Evolutionary conservation across 345 rosid species (phyloP).

Genomic region (Camelina neglecta): DNA sequence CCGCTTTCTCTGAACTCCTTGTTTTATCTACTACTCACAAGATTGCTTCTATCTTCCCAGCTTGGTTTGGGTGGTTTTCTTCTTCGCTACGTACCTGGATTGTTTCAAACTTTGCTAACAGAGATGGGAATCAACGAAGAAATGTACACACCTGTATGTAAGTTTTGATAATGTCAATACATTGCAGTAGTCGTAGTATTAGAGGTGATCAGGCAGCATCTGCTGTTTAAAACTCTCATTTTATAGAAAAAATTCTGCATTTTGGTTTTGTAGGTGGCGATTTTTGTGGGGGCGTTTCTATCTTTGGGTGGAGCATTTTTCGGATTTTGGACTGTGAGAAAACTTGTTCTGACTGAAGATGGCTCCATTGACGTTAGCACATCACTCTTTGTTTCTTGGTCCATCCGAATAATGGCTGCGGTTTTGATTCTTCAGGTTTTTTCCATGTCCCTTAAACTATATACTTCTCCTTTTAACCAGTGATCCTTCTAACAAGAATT

Average conservation of each 20-base stretch:
- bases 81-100: conserved; percentile 72
- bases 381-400: conserved; percentile 77
- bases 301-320: conserved; percentile 89
- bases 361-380: conserved; percentile 81
- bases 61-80: conserved; percentile 90
- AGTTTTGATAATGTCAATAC: conserved; percentile 52
- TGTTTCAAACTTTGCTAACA: conserved; percentile 59
- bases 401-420: conserved; percentile 68
- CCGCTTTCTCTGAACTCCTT: neutral
- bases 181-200: neutral
- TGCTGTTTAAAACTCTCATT: neutral
- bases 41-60: conserved; percentile 47
- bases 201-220: neutral
- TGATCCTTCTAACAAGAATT: conserved; percentile 11
- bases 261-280: conserved; percentile 59
- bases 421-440: conserved; percentile 83
- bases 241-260: neutral
- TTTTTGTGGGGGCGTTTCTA: conserved; percentile 73
- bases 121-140: conserved; percentile 94
- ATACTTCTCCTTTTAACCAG: neutral
- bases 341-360: conserved; percentile 81
- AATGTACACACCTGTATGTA: conserved; percentile 98
- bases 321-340: conserved; percentile 93
- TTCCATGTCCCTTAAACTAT: neutral
- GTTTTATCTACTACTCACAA: conserved; percentile 10